Conservation (phyloP, 495 filamentous ascomycete species). For the Haplographium delicatum region DNA sequence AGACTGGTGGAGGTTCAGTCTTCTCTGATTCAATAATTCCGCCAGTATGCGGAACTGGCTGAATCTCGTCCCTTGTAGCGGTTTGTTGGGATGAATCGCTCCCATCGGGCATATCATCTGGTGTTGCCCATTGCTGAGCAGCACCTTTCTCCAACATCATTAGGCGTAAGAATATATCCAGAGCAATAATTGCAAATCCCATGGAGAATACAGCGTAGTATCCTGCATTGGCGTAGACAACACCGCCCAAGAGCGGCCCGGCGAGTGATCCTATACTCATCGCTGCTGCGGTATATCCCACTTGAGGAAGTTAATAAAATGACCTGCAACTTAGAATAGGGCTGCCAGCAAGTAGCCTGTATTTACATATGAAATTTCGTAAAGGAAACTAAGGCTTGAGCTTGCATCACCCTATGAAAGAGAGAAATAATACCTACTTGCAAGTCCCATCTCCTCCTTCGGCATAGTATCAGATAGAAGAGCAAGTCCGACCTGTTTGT, state of each 20-base stretch:
- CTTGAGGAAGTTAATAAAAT: no score
- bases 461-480: constrained; percentile 75
- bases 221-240: constrained; percentile 65
- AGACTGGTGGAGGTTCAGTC: not conserved
- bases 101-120: not conserved
- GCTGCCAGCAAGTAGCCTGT: no score
- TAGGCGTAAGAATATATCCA: constrained; percentile 67
- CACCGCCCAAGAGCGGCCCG: constrained; percentile 71
- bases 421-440: no score
- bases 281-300: constrained; percentile 69
- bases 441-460: constrained; percentile 56
- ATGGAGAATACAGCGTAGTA: constrained; percentile 73
- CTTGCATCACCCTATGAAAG: no score
- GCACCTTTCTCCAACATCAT: constrained; percentile 72
- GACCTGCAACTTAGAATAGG: no score
- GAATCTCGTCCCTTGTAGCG: not conserved
- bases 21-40: constrained; percentile 1
- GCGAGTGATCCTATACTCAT: constrained; percentile 65
- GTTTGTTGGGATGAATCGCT: not conserved
- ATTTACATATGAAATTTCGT: no score
- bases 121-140: constrained; percentile 52
- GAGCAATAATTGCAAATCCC: constrained; percentile 59
- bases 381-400: no score
- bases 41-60: not conserved
- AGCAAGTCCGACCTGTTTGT: constrained; percentile 53